Evolutionary conservation across 2,329 filamentous ascomycete species (phyloP).

Genomic region (Fusarium sp.): DNA sequence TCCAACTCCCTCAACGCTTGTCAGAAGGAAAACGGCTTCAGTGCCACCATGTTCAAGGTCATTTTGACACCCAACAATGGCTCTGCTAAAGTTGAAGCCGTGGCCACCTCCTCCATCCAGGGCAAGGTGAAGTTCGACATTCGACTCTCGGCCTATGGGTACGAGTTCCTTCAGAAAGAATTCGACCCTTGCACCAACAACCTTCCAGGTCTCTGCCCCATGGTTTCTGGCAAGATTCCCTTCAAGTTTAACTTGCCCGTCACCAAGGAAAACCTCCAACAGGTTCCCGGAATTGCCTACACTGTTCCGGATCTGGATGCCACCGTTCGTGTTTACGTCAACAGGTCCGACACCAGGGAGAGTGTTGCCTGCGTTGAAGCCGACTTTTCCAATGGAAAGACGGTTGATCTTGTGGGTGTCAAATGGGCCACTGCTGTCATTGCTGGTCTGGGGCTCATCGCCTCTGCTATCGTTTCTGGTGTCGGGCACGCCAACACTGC

Average conservation of each 20-base stretch:
- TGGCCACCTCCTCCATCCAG: slow-evolving; percentile 85
- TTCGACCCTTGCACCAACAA: slow-evolving; percentile 83
- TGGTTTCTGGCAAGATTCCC: slow-evolving; percentile 87
- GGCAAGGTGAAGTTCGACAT: slow-evolving; percentile 87
- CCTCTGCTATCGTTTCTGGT: slow-evolving; percentile 90
- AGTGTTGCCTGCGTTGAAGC: slow-evolving; percentile 91
- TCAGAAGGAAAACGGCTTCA: slow-evolving; percentile 87
- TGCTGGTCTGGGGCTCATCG: slow-evolving; percentile 84
- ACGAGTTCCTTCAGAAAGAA: slow-evolving; percentile 75
- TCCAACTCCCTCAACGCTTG: slow-evolving; percentile 90
- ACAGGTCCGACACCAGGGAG: slow-evolving; percentile 72
- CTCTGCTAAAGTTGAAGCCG: slow-evolving; percentile 80
- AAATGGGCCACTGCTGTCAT: slow-evolving; percentile 93
- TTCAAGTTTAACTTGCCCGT: slow-evolving; percentile 80
- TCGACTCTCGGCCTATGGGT: slow-evolving; percentile 86
- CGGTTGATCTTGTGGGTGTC: slow-evolving; percentile 89
- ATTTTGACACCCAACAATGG: slow-evolving; percentile 83
- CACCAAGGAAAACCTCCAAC: slow-evolving; percentile 67
- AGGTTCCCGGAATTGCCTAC: slow-evolving; percentile 89
- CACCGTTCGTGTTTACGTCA: slow-evolving; percentile 86
- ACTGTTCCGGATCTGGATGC: slow-evolving; percentile 93
- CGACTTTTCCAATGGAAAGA: slow-evolving; percentile 90
- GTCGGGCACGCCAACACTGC: slow-evolving; percentile 95
- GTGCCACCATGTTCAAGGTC: slow-evolving; percentile 91
- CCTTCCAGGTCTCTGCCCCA: slow-evolving; percentile 87